A percentile compares a stretch with the other conserved stretches of the same genome.
Evolutionary conservation across 2,329 filamentous ascomycete genomes (phyloP).

Genomic region (Neopestalotiopsis rosae): DNA sequence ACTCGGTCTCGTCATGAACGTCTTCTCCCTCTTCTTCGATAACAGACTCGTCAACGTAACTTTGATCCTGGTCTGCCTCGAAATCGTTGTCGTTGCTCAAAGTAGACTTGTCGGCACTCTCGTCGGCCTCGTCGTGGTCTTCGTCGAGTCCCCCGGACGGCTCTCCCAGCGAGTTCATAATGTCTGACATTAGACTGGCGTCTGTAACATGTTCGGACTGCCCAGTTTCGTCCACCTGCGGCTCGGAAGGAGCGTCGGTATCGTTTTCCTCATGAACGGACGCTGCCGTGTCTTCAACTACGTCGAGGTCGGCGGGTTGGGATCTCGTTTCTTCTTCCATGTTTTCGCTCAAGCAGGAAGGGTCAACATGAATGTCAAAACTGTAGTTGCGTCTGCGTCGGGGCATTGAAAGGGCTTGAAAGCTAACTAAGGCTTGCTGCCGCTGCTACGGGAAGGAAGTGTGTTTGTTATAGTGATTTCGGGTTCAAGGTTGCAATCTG

Average conservation of each 20-base stretch:
- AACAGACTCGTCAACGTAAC: slow-evolving; percentile 2
- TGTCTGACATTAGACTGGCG: slow-evolving; percentile 10
- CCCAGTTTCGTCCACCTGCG: slow-evolving; percentile 1
- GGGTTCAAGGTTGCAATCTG: not conserved
- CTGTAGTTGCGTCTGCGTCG: slow-evolving; percentile 41
- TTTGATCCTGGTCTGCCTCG: slow-evolving; percentile 4
- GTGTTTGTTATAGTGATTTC: slow-evolving; percentile 15
- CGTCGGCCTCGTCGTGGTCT: slow-evolving; percentile 2
- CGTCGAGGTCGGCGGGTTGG: slow-evolving; percentile 15
- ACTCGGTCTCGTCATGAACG: slow-evolving; percentile 1
- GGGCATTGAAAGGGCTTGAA: slow-evolving; percentile 28
- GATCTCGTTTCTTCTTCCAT: slow-evolving; percentile 43
- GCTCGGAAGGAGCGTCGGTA: slow-evolving; percentile 17
- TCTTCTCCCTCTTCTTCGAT: slow-evolving; percentile 6
- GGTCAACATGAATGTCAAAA: slow-evolving; percentile 55
- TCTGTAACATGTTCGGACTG: slow-evolving; percentile 4
- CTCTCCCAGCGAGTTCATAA: not conserved
- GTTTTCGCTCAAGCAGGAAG: slow-evolving; percentile 46
- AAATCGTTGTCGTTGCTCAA: slow-evolving; percentile 10
- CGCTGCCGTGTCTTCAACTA: slow-evolving; percentile 14
- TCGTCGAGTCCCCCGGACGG: slow-evolving; percentile 10
- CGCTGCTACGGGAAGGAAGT: not conserved
- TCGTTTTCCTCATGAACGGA: slow-evolving; percentile 31
- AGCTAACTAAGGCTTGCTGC: not conserved
- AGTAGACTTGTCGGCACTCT: not conserved